These are phyloP conservation scores for Diaporthe sp. DNA, from an alignment of 2,329 filamentous ascomycete genomes.

Conservation along the genomic window DNA sequence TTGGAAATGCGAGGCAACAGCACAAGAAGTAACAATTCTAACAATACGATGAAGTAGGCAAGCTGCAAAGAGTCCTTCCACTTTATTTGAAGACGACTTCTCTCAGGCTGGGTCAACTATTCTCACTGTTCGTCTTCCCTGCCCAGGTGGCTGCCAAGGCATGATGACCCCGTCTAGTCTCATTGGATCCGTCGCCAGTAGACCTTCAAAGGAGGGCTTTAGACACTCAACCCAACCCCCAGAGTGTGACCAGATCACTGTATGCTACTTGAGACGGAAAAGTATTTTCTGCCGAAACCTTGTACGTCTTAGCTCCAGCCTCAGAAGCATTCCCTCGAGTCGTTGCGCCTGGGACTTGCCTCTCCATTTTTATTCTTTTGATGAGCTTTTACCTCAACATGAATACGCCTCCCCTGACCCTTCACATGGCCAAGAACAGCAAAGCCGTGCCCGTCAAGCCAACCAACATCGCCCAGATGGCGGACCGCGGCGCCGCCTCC, in stretches of 20 bases:
- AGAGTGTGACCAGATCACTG: not conserved
- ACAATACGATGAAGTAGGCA: too few species aligned
- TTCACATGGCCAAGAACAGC: not conserved
- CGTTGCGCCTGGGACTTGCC: not conserved
- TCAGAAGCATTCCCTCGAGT: too few species aligned
- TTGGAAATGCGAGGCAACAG: not conserved
- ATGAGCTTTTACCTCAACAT: too few species aligned
- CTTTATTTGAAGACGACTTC: not conserved
- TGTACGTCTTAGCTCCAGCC: not conserved
- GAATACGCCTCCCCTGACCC: rapidly evolving
- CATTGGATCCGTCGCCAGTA: not conserved
- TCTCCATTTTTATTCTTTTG: too few species aligned
- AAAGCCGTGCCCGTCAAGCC: not conserved
- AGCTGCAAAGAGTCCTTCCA: not conserved
- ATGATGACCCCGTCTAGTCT: not conserved
- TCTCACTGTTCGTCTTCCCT: not conserved
- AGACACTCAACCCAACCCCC: not conserved
- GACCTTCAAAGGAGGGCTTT: not conserved
- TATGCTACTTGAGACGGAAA: not conserved
- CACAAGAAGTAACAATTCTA: not conserved
- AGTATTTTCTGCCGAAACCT: not conserved
- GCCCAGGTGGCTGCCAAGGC: not conserved
- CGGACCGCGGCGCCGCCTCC: not conserved
- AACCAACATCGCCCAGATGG: not conserved
- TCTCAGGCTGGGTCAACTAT: too few species aligned